Percentiles rank a stretch among this genome's conserved stretches.
These are phyloP conservation scores for Leishmania turanica DNA, from an alignment of 208 protist genomes.

Conservation along the genomic window DNA sequence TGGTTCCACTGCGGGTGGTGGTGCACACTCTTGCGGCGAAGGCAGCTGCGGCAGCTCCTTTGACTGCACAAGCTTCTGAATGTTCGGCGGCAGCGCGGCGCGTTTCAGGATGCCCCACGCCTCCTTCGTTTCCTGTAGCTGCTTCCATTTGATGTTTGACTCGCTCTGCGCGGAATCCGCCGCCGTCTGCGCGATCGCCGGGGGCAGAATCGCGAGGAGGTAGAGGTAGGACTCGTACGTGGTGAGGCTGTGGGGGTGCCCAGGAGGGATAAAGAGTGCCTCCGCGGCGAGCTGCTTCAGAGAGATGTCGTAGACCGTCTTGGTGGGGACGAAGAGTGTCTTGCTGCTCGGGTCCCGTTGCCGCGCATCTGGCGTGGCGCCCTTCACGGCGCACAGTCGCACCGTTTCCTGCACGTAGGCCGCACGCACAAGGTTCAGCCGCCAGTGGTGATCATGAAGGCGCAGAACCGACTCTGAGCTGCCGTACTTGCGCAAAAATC, in stretches of 20 bases:
- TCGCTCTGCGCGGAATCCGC: constrained; percentile 24
- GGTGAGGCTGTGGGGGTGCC: constrained; percentile 52
- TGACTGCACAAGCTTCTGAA: constrained; percentile 8
- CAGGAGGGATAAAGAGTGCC: constrained; percentile 42
- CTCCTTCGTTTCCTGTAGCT: constrained; percentile 41
- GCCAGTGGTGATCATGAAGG: constrained; percentile 62
- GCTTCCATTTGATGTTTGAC: constrained; percentile 39
- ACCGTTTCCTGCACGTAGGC: constrained; percentile 63
- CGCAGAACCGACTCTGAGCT: constrained; percentile 36
- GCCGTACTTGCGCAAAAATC: constrained; percentile 56
- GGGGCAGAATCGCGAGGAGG: constrained; percentile 39
- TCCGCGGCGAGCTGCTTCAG: constrained; percentile 58
- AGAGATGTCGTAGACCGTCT: constrained; percentile 52
- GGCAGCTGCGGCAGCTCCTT: background rate
- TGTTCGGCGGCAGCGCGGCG: constrained; percentile 28
- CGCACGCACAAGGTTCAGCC: constrained; percentile 44
- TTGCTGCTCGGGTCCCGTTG: constrained; percentile 31
- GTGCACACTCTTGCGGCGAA: background rate
- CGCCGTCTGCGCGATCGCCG: constrained; percentile 19
- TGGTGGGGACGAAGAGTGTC: constrained; percentile 46
- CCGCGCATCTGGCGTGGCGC: constrained; percentile 46
- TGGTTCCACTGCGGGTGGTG: background rate
- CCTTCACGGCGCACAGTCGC: constrained; percentile 45
- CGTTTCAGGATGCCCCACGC: constrained; percentile 55
- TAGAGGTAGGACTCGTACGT: constrained; percentile 53